These are phyloP conservation scores for Ilyonectria sp. DNA, from an alignment of 2,329 filamentous ascomycete genomes.

Conservation along the genomic window DNA sequence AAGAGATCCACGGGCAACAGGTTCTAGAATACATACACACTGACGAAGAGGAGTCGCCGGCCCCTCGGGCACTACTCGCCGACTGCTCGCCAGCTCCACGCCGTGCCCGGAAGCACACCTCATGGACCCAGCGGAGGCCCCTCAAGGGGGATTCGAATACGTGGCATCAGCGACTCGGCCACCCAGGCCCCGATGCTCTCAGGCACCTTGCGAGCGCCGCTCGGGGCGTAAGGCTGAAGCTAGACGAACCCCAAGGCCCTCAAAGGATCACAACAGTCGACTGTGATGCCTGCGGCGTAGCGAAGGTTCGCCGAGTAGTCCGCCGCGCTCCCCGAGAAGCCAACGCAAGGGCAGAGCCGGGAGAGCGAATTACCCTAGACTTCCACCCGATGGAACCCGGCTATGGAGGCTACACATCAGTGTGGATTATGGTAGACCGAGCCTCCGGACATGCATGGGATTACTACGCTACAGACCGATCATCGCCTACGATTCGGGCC, in stretches of 20 bases:
- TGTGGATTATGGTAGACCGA: not conserved
- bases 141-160: not conserved
- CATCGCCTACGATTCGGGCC: not conserved
- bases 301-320: not conserved
- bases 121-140: not conserved
- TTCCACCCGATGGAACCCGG: not conserved
- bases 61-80: not conserved
- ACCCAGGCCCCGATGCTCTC: not conserved
- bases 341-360: not conserved
- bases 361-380: not conserved
- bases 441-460: not conserved
- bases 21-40: not conserved
- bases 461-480: not conserved
- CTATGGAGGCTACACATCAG: not conserved
- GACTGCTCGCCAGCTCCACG: not conserved
- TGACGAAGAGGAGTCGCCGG: not conserved
- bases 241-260: not conserved
- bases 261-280: not conserved
- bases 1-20: not conserved
- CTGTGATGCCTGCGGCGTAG: not conserved
- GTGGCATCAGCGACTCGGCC: not conserved
- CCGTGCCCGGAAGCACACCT: not conserved
- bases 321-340: not conserved
- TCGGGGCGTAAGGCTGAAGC: not conserved
- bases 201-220: not conserved